Evolutionary conservation across 1,284 basidiomycete species (phyloP).

Genomic region (Cutaneotrichosporon cavernicola): DNA sequence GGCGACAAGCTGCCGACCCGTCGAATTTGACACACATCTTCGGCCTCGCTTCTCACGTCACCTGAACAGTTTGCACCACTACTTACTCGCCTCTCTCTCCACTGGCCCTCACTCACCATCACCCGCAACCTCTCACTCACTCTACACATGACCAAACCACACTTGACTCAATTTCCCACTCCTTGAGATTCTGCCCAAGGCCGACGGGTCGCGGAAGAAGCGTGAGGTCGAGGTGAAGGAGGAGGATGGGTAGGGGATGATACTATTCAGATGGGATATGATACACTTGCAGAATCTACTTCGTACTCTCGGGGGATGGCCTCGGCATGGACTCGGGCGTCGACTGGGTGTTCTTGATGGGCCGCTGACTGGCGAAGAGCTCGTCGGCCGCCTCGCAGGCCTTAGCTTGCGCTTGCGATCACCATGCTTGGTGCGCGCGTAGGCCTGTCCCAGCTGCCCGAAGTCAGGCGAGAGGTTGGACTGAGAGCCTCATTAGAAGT

Average conservation of each 20-base stretch:
- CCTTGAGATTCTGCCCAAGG: not conserved
- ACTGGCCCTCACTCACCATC: not conserved
- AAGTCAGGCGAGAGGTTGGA: constrained; percentile 2
- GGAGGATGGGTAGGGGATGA: not conserved
- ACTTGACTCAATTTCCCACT: not conserved
- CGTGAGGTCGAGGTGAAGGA: constrained; percentile 5
- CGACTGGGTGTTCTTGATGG: not conserved
- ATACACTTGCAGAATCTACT: too few species aligned
- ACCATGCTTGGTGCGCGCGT: not conserved
- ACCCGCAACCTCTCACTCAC: not conserved
- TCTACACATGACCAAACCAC: not conserved
- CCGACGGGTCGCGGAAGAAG: not conserved
- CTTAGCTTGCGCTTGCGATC: not conserved
- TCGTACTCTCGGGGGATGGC: too few species aligned
- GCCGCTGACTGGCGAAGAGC: not conserved
- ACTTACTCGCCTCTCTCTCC: not conserved
- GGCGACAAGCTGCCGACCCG: too few species aligned
- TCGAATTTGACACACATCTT: too few species aligned
- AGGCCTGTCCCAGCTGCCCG: not conserved
- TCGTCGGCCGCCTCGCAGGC: not conserved
- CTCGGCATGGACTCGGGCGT: too few species aligned
- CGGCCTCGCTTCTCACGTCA: not conserved
- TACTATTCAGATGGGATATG: not conserved
- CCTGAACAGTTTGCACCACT: not conserved
- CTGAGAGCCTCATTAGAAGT: too few species aligned